These are phyloP conservation scores for Eutrema salsugineum DNA, from an alignment of 441 rosid genomes.

Conservation along the genomic window DNA sequence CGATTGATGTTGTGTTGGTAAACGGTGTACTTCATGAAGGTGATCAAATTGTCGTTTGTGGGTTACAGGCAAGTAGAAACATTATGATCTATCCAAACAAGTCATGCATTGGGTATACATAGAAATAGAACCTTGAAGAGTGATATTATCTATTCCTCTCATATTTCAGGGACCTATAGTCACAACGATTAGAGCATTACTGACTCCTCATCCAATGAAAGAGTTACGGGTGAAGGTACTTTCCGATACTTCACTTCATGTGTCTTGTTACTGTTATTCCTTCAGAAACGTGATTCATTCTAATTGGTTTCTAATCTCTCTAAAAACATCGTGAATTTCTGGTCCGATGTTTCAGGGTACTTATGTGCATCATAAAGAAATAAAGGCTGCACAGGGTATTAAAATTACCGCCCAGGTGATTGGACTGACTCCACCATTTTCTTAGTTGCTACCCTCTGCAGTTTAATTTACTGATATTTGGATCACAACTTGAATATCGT, in stretches of 20 bases:
- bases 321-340: background rate
- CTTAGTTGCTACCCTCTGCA: background rate
- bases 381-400: conserved; percentile 95
- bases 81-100: conserved; percentile 1
- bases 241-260: conserved; percentile 5
- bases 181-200: conserved; percentile 77
- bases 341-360: conserved; percentile 65
- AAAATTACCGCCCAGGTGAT: conserved; percentile 92
- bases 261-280: conserved; percentile 1
- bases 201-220: conserved; percentile 99
- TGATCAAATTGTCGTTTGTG: conserved; percentile 96
- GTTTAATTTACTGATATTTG: background rate
- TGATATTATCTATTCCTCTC: conserved; percentile 9
- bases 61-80: conserved; percentile 76
- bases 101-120: background rate
- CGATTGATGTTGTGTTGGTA: conserved; percentile 91
- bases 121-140: background rate
- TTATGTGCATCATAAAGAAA: conserved; percentile 84
- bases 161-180: conserved; percentile 78
- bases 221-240: conserved; percentile 92
- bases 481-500: background rate
- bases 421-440: background rate
- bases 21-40: conserved; percentile 95
- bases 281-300: conserved; percentile 3
- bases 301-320: background rate